Percentiles rank a stretch among this genome's conserved stretches.
These are phyloP conservation scores for Puccinia triticina DNA, from an alignment of 1,284 basidiomycete species.

Conservation along the genomic window DNA sequence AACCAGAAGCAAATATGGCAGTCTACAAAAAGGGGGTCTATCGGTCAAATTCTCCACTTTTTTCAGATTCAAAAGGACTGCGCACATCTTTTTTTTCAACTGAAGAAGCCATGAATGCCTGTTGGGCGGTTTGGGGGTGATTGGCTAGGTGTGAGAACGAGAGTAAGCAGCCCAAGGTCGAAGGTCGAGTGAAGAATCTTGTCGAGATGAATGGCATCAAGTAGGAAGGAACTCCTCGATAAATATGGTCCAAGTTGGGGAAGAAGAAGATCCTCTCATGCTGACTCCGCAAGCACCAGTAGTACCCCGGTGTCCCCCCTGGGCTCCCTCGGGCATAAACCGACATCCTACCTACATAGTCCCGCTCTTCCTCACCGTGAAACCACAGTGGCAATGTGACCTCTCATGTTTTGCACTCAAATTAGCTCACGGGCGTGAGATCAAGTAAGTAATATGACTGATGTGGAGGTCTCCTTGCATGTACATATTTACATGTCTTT, in stretches of 20 bases:
- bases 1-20: constrained; percentile 78
- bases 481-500: no score
- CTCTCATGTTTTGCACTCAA: no score
- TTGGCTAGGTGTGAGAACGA: constrained; percentile 13
- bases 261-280: no score
- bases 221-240: neutral
- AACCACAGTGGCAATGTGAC: no score
- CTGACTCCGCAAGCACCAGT: no score
- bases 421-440: no score
- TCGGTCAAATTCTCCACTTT: neutral
- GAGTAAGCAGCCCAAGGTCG: constrained; percentile 1
- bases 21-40: constrained; percentile 2
- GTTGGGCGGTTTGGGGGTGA: neutral
- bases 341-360: no score
- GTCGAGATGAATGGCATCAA: constrained; percentile 18
- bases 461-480: no score
- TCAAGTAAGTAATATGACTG: no score
- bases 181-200: constrained; percentile 14
- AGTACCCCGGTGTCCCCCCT: no score
- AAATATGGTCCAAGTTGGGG: neutral
- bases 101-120: constrained; percentile 28
- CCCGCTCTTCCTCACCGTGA: no score
- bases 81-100: neutral
- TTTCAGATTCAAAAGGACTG: neutral
- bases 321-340: no score